These are phyloP conservation scores for Phytophthora tentaculata DNA, from an alignment of 352 stramenopile genomes.

Conservation along the genomic window DNA sequence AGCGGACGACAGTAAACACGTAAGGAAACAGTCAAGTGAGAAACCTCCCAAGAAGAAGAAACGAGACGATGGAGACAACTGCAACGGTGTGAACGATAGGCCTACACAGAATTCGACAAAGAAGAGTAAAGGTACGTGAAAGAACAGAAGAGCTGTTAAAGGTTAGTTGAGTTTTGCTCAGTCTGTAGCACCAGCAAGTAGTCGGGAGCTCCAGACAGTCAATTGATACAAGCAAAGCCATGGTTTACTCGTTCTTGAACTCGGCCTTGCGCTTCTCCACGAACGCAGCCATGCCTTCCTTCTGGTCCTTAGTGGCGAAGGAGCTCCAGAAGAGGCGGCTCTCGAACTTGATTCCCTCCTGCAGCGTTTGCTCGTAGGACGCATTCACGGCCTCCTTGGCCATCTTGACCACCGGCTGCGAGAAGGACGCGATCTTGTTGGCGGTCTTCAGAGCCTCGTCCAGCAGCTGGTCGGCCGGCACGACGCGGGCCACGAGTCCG, in stretches of 20 bases:
- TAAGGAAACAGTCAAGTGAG: constrained; percentile 26
- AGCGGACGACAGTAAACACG: constrained; percentile 34
- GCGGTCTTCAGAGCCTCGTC: constrained; percentile 96
- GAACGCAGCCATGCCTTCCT: constrained; percentile 98
- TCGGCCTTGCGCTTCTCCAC: constrained; percentile 96
- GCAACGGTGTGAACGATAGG: constrained; percentile 3
- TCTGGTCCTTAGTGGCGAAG: constrained; percentile 95
- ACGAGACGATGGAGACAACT: constrained; percentile 23
- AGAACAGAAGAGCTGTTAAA: constrained; percentile 11
- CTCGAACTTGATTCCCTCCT: constrained; percentile 97
- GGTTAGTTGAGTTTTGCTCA: constrained; percentile 3
- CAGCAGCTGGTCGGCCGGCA: constrained; percentile 92
- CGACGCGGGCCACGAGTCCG: constrained; percentile 94
- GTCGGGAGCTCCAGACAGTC: too few relatives aligned
- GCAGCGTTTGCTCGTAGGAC: constrained; percentile 92
- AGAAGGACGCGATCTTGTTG: constrained; percentile 96
- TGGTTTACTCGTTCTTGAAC: constrained; percentile 95
- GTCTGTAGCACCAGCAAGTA: not conserved
- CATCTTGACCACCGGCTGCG: constrained; percentile 95
- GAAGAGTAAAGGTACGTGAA: constrained; percentile 55
- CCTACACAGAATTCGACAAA: constrained; percentile 29
- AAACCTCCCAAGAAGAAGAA: constrained; percentile 42
- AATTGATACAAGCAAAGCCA: too few relatives aligned
- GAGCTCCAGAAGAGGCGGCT: constrained; percentile 98
- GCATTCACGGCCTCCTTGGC: constrained; percentile 97